These are phyloP conservation scores for Pichia norvegensis DNA, from an alignment of 1,139 yeast genomes.

Conservation along the genomic window DNA sequence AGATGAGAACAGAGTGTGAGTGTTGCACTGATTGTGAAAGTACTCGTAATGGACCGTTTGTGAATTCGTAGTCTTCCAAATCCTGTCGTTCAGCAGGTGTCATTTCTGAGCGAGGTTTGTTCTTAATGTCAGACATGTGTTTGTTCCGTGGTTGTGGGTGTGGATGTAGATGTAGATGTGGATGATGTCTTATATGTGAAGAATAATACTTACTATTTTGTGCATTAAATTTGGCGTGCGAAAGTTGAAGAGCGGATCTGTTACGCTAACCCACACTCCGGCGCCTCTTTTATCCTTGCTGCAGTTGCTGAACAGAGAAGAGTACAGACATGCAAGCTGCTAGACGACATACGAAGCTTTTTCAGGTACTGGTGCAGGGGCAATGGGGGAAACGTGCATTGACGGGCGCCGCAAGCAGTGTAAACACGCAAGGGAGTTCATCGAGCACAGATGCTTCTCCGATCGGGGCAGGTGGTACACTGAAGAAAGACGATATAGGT, in stretches of 20 bases:
- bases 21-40: constrained; percentile 67
- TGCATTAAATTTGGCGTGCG: background rate
- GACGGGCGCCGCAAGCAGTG: background rate
- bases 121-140: constrained; percentile 41
- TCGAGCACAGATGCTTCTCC: background rate
- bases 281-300: background rate
- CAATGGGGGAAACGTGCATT: background rate
- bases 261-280: too few species aligned
- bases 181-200: too few species aligned
- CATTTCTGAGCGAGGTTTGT: constrained; percentile 71
- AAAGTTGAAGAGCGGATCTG: background rate
- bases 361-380: background rate
- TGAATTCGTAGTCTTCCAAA: constrained; percentile 84
- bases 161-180: background rate
- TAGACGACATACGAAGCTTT: background rate
- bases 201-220: too few species aligned
- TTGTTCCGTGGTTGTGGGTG: background rate
- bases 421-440: background rate
- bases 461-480: background rate
- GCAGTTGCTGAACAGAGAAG: background rate
- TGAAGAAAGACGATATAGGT: background rate
- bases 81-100: constrained; percentile 72
- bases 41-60: constrained; percentile 85
- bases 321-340: background rate
- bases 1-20: constrained; percentile 67